Percentiles rank a stretch among this genome's conserved stretches.
phyloP scores from a whole-genome alignment of 306 rosid genomes.

The Ceratonia siliqua region DNA sequence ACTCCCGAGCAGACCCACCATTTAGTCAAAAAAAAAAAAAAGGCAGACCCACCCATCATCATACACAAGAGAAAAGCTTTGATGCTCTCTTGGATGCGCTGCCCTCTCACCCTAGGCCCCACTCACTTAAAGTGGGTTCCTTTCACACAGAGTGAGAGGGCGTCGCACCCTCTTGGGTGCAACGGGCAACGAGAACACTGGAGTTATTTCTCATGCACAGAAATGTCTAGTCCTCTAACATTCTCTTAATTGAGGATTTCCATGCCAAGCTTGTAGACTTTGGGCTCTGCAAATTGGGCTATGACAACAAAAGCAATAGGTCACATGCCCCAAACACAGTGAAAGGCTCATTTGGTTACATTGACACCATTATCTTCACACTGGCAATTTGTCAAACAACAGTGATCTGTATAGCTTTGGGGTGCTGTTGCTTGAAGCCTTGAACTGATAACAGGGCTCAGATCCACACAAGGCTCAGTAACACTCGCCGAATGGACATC shows the following conservation, averaged over 20 bases:
- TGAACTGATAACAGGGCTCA: slow-evolving; percentile 1
- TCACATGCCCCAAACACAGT: not conserved
- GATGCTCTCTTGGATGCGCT: no score
- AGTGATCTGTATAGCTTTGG: slow-evolving; percentile 32
- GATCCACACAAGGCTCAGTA: slow-evolving; percentile 18
- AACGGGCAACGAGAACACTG: no score
- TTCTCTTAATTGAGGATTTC: slow-evolving; percentile 18
- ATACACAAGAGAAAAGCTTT: no score
- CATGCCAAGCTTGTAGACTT: slow-evolving; percentile 30
- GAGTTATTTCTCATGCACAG: slow-evolving; percentile 29
- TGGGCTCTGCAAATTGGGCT: slow-evolving; percentile 32
- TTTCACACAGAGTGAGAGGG: no score
- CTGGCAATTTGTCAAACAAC: not conserved
- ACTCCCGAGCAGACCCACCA: slow-evolving; percentile 25
- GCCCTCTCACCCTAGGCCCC: no score
- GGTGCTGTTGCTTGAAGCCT: not conserved
- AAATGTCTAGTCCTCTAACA: slow-evolving; percentile 36
- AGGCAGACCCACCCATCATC: no score
- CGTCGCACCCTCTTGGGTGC: no score
- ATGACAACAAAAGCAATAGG: not conserved
- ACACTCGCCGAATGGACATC: slow-evolving; percentile 20
- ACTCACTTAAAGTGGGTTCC: no score
- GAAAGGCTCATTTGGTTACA: slow-evolving; percentile 27
- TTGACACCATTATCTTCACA: slow-evolving; percentile 12
- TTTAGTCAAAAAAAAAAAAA: no score